Base-by-base conservation (phyloP, 108 stramenopile genomes). In the Nitzschia sp. region DNA sequence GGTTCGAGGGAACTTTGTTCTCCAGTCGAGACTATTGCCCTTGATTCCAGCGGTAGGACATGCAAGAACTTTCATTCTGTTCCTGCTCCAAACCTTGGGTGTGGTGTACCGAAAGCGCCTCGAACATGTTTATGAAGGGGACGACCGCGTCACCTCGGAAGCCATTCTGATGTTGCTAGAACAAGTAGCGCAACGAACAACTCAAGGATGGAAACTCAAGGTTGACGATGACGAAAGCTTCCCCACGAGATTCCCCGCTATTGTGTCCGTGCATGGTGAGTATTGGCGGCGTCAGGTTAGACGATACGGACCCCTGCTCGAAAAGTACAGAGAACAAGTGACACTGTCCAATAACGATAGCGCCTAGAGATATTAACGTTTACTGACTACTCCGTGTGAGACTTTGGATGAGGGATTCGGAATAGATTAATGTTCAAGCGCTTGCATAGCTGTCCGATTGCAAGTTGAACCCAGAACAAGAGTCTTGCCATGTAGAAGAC, bases 1-100 rank as follows among this genome's bases (percentile, higher is more conserved):
- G 64, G 93, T 94, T 1, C 71, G 89, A 54, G 93, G 93, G 0
- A 94, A 91, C 68, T 91, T 88, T 76, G 71, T 79, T 8, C 52
- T 94, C n/a, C 80, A 88, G 37, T 84, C 83, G 20, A 65, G 46
- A 44, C 57, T 94, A 37, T 37, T 87, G 51, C 67, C 79, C 41
- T 66, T 72, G 29, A 26, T 50, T 7, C 24, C 62, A 24, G 41
- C 77, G 12, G 64, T 88, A 55, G 75, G 67, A 17, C 78, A 85
- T 51, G 75, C 88, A 37, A 63, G 93, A 24, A 89, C 88, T 57
- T 85, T 90, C 58, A 69, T 90, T n/a, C 58, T 94, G 53, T 62
- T 85, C 37, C 38, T 94, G 14, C 62, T 94, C 25, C 87, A 90
- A 53, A 86, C 77, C 58, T 65, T 86, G 53, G 89, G 87, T 12